Evolutionary conservation across 257 asterid genomes (phyloP).

Genomic region (Solanum bulbocastanum): DNA sequence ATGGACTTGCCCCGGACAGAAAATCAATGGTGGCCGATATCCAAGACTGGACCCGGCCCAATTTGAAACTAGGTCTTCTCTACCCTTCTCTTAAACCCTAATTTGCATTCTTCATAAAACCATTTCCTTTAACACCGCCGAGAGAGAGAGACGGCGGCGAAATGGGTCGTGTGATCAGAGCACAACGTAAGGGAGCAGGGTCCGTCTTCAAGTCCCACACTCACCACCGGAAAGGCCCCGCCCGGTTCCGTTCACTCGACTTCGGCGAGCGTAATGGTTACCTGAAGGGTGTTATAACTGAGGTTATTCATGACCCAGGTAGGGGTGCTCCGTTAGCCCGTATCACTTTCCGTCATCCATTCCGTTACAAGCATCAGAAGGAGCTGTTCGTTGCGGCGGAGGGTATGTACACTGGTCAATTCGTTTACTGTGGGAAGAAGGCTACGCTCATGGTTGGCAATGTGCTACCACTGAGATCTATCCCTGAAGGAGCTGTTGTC

Average conservation of each 20-base stretch:
- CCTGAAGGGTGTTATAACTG: constrained; percentile 61
- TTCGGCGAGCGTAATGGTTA: constrained; percentile 84
- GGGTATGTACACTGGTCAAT: constrained; percentile 66
- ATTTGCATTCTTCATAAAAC: not conserved
- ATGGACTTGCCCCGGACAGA: not conserved
- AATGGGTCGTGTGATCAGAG: constrained; percentile 73
- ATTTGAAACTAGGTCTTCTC: not conserved
- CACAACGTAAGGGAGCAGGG: constrained; percentile 80
- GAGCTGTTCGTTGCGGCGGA: constrained; percentile 70
- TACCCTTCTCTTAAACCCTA: not conserved
- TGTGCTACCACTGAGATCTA: constrained; percentile 57
- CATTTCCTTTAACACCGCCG: not conserved
- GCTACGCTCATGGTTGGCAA: constrained; percentile 61
- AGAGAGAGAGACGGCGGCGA: not conserved
- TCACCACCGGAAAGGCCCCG: constrained; percentile 76
- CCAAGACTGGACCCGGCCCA: not conserved
- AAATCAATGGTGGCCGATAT: not conserved
- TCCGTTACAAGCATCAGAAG: constrained; percentile 73
- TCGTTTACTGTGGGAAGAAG: constrained; percentile 64
- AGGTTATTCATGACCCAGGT: constrained; percentile 70
- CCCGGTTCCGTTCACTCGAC: constrained; percentile 61
- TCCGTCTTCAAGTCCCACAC: constrained; percentile 71
- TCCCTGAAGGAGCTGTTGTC: constrained; percentile 73
- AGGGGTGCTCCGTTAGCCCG: constrained; percentile 76
- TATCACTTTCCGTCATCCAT: constrained; percentile 66